Evolutionary conservation across 139 green algal species (phyloP), one percentile per base, ranked within the genome.

Genomic region (Chlorella sp.): DNA sequence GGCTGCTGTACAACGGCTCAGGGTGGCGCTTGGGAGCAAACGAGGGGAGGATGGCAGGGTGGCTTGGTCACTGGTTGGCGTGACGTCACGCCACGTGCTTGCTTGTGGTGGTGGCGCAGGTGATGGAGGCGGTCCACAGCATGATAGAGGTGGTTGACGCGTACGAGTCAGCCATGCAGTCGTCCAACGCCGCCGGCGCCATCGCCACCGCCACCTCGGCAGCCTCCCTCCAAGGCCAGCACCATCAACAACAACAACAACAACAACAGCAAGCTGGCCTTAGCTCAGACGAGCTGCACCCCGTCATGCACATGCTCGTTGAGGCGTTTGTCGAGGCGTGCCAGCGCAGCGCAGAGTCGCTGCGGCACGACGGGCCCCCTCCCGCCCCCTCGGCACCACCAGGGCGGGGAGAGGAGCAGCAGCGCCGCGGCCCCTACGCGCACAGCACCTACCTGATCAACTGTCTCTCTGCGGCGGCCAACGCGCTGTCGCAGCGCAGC

Each of bases 381-480:
- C 74, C 60, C 10, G 31, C 63, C 23, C 6, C 29, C 4, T 29
- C 17, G 33, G n/a, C 26, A 27, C n/a, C 63, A 30, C 5, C 63
- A 24, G 27, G 5, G 63, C 30, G 29, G 14, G 26, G 5, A 20
- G 27, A 17, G 60, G 71, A 79, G 71, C 35, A 66, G 22, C 34
- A 50, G 2, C 79, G 81, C 24, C 49, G 91, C 68, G 82, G 87
- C 72, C 88, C 87, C 31, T 67, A 68, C 3, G 81, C 87, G 1
- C 85, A 86, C 63, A 71, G 69, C 31, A 73, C 91, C 20, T 95
- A 88, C 81, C 32, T 92, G 1, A 77, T 95, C 69, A 96, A 96
- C 83, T 94, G 89, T 83, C 60, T 93, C 24, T 51, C 79, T 26
- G 78, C 80, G 1, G 73, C 90, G 29, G 63, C 74, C 4, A 65